Base-by-base conservation (phyloP, 2,329 filamentous ascomycete species). In the Hypoxylon sp. region DNA sequence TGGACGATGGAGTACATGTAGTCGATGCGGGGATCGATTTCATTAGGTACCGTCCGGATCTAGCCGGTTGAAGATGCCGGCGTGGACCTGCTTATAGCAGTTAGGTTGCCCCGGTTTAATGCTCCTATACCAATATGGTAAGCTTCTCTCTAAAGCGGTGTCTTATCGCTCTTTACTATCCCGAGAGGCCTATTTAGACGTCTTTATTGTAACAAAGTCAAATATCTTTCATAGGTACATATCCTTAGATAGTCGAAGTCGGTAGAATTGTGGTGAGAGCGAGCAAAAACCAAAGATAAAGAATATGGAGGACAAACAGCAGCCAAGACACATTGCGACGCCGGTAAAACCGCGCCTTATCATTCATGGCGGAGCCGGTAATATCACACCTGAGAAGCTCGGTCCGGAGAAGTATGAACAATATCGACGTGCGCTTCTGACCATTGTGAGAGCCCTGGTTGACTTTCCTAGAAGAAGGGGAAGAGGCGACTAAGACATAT, bases 361-460 rank as follows among this genome's bases (percentile, higher is more conserved):
- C 75, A 87, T 93, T 74, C 90, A 93, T 74, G 91, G 91, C 75
- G 91, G 91, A 34, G 91, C 91, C 1, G 91, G 91, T 51, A 90
- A 91, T 75, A 89, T 93, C 72, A 84, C 83, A 25, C 89, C 86
- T 2, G 78, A 82, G 6, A 88, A 84, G 63, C 84, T 91, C 43
- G 82, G 89, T 3, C 85, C 86, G 0, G 81, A 86, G 17, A 83
- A 86, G 65, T 91, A 90, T 74, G 75, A 79, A 11, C 79, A 82
- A 58, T 92, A 91, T 79, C 86, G 88, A 57, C 73, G 80, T 25
- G 86, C 90, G 0, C 84, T 94, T 17, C 80, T 90, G 19, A 80
- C 80, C 2, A 91, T 92, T 72, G 87, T 92, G 72, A 78, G 83
- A 3, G 11, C 13, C 41, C 1, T n/a, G 1, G 25, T 6, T 58